Base-by-base conservation (phyloP, 495 filamentous ascomycete genomes). In the Tuber umbilicatum region DNA sequence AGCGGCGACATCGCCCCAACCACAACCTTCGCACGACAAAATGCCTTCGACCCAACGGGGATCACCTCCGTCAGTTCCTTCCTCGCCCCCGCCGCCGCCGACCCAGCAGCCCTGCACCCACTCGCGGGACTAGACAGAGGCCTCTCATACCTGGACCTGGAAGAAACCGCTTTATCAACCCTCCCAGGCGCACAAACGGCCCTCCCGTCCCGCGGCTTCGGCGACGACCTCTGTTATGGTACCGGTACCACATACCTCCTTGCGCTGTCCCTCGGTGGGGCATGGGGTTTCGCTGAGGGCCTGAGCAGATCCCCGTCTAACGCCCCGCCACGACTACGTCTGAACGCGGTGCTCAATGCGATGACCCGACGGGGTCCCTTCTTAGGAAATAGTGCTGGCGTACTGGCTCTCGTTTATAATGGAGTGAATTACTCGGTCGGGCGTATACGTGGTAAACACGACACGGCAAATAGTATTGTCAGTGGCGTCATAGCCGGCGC, bases 191-290 rank as follows among this genome's bases (percentile, higher is more conserved):
- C 89, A 60, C 91, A 91, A 74, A 93, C 94, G 21, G 90, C 92
- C 47, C 88, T 99, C 45, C 96, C 96, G 6, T 97, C 94, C 40
- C 91, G 96, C 82, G 95, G 95, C 79, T 99, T 96, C 90, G 95
- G 92, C 70, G 95, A 99, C 83, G 95, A 99, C 84, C 89, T 99
- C 70, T 98, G 95, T 85, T 99, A 99, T 83, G 96, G 96, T 80
- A 94, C 94, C 38, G 95, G 95, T 73, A 90, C 94, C 47, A 97
- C 93, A 77, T 99, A 99, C 84, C 88, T 99, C 71, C 86, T 90
- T 17, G 95, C 90, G 1, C 86, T 99, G 76, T 88, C 92, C n/a
- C 71, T 96, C 60, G 95, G 95, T 80, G 95, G 95, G 73, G 89
- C 88, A 71, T 98, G 94, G 94, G 95, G 95, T 67, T 83, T 98